Base-by-base conservation (phyloP, 1,139 yeast genomes). In the Wickerhamomyces sp. region DNA sequence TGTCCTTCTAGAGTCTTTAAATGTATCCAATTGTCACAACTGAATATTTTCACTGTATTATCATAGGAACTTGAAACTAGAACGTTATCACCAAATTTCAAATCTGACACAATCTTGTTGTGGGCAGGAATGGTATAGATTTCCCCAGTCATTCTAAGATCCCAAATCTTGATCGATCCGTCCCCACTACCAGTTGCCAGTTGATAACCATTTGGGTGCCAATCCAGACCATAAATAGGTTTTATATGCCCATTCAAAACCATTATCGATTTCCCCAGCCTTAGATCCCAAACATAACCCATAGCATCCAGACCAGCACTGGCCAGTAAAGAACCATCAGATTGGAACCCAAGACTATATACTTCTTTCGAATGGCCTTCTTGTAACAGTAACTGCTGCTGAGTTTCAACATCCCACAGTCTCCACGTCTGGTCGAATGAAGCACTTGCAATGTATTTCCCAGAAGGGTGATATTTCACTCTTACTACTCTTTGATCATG, bases 371-470 rank as follows among this genome's bases (percentile, higher is more conserved):
- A 71, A 59, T 93, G 98, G 0, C 98, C 97, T 59, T 89, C 96
- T 62, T 93, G 98, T 41, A 69, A 58, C 30, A 73, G 67, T 7
- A 84, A 54, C 45, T 75, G 76, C 30, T 59, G 56, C 40, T 69
- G 71, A 2, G 70, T 76, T 10, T 68, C 67, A 0, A 79, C 52
- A 62, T 93, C 97, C 95, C 96, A 90, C 7, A 90, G 62, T 49
- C 89, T 76, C 97, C 98, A 93, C 0, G 96, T 89, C 49, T 75
- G 75, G 62, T 93, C 99, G 58, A 77, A 84, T 0, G 97, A 89
- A 0, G 96, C 86, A 27, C 90, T 74, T 0, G 83, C 85, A 2
- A 81, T 58, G 53, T 65, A 78, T 4, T 64, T 56, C 0, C 80
- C 79, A 3, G 68, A 58, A 0, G 96, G 96, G 60, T 90, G 96